phyloP scores from a whole-genome alignment of 495 filamentous ascomycete genomes.

The Talaromyces wortmannii region DNA sequence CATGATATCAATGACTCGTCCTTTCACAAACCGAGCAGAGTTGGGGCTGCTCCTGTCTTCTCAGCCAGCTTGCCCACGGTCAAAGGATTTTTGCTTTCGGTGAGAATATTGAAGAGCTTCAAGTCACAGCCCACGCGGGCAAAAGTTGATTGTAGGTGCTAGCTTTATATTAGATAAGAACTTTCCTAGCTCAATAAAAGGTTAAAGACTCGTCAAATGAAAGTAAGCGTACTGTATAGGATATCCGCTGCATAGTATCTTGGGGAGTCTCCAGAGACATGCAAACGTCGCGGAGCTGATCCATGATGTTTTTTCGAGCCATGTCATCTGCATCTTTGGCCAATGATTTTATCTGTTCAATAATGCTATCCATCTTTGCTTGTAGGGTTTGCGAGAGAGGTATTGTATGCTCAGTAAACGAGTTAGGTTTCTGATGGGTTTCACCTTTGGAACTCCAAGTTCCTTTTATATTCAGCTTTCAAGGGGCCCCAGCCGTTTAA shows the following conservation, averaged over 20 bases:
- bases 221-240: neutral
- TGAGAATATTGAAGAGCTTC: conserved; percentile 1
- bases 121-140: conserved; percentile 7
- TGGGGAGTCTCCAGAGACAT: conserved; percentile 1
- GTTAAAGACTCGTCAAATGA: neutral
- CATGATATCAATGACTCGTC: neutral
- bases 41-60: conserved; percentile 1
- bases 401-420: no score
- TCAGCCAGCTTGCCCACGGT: conserved; percentile 3
- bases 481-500: no score
- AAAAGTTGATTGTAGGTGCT: conserved; percentile 11
- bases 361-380: conserved; percentile 5
- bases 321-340: conserved; percentile 3
- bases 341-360: conserved; percentile 3
- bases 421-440: no score
- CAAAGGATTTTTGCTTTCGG: conserved; percentile 1
- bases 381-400: neutral
- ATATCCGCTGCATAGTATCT: conserved; percentile 6
- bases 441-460: no score
- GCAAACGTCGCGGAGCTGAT: conserved; percentile 4
- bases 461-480: no score
- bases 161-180: neutral
- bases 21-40: neutral
- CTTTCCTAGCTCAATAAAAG: neutral
- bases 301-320: neutral